Base-by-base conservation (phyloP, 208 protist species). In the Leishmania arabica region DNA sequence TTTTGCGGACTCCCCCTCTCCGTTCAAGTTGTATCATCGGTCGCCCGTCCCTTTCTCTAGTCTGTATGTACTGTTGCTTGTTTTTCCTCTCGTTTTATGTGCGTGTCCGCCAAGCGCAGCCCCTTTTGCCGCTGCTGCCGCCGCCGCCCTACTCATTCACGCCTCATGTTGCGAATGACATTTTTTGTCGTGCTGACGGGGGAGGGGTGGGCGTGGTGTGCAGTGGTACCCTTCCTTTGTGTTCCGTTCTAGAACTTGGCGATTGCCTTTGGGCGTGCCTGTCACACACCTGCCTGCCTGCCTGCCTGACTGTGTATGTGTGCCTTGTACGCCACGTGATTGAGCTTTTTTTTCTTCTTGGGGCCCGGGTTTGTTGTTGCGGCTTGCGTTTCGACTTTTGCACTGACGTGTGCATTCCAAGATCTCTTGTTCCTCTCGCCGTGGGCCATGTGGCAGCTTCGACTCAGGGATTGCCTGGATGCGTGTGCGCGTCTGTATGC, bases 281-380 rank as follows among this genome's bases (percentile, higher is more conserved):
- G 64, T 37, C 34, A 37, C 51, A 27, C 66, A 40, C 40, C 68
- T 49, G 42, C 68, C 42, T 31, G 7, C 68, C 42, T 31, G 7
- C 42, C 42, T 45, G 42, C 42, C 42, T 42, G 40, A 42, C 40
- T 27, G 21, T 31, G 7, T 27, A 3, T 73, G 68, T 53, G 40
- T 24, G 40, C 19, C 74, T 71, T 77, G 9, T 72, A 62, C 77
- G 80, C 45, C 31, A 58, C 70, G 65, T 70, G 9, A 62, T 40
- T 51, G 34, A 74, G 49, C 2, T 68, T 60, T 74, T n/a, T n/a
- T 79, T 81, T 69, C 69, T 73, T 76, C 27, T 37, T 79, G 37
- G 24, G 49, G n/a, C 6, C 53, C 24, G 17, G 37, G 77, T 11
- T 77, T 51, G 53, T 75, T 73, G 75, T 75, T 73, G 75, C 65